Base-by-base conservation (phyloP, 1,284 basidiomycete genomes). In the Cryptococcus hybrid region DNA sequence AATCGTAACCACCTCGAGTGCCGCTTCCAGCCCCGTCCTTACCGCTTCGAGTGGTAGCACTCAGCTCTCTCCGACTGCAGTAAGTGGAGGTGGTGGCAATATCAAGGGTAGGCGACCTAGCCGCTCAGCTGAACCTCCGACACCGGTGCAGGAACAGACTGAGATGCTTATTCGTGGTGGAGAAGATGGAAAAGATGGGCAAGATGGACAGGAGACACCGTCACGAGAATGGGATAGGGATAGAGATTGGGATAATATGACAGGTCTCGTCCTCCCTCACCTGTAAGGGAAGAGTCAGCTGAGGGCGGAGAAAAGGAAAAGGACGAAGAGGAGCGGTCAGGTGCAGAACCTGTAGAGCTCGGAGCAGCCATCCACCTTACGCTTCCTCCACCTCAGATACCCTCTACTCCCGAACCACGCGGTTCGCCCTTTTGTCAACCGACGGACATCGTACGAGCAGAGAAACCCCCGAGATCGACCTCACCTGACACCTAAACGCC, bases 271-370 rank as follows among this genome's bases (percentile, higher is more conserved):
- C 67, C 71, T 0, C 70, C 71, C 15, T 75, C 73, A 1, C 71
- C 73, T 1, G 71, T 75, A 24, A 67, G 63, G 44, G 71, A 74
- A 44, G 71, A 72, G 49, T 52, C 60, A 9, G 37, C 24, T 24
- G 46, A 47, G 13, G 46, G 46, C 13, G 18, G 34, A 12, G n/a
- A 42, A n/a, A 9, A 42, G 11, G 40, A n/a, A 9, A 42, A 42
- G 40, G n/a, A 42, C 11, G 40, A 42, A 42, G 40, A 42, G 11
- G 40, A 11, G 9, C 40, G 24, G 12, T 9, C n/a, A 9, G 39
- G 39, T 42, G 39, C 39, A n/a, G 24, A 18, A 13, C 43, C 43
- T 13, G 2, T 44, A n/a, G 43, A 44, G 43, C 43, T 44, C 24
- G 43, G 43, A 13, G n/a, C 43, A 15, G 43, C n/a, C 43, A 15